A percentile compares a stretch with the other conserved stretches of the same genome.
Evolutionary conservation across 257 asterid species (phyloP).

Genomic region (Forsythia suspensa): DNA sequence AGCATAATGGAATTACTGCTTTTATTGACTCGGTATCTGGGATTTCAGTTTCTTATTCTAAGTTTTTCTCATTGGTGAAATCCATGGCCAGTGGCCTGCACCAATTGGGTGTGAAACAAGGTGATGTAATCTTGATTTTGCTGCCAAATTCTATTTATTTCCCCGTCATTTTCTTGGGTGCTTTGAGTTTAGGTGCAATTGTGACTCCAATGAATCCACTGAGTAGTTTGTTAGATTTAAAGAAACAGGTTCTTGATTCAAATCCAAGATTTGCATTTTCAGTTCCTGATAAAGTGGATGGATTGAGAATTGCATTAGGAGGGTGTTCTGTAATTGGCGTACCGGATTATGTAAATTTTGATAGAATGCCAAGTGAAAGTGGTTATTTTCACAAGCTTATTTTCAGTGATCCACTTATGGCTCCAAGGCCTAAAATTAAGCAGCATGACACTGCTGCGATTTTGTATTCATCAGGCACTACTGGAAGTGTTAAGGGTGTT

Average conservation of each 20-base stretch:
- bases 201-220: conserved; percentile 67
- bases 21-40: conserved; percentile 71
- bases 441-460: conserved; percentile 72
- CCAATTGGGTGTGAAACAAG: conserved; percentile 56
- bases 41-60: conserved; percentile 50
- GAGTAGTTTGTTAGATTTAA: conserved; percentile 59
- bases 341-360: conserved; percentile 39
- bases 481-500: conserved; percentile 67
- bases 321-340: conserved; percentile 54
- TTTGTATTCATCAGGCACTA: conserved; percentile 79
- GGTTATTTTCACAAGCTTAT: conserved; percentile 45
- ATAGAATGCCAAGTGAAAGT: conserved; percentile 13
- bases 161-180: conserved; percentile 62
- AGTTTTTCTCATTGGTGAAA: conserved; percentile 47
- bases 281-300: conserved; percentile 34
- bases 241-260: conserved; percentile 53
- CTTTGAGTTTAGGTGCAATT: conserved; percentile 66
- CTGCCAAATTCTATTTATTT: conserved; percentile 69
- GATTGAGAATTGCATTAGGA: conserved; percentile 33
- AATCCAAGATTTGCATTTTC: conserved; percentile 50
- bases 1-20: conserved; percentile 54
- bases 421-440: conserved; percentile 51
- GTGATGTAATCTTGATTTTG: conserved; percentile 63
- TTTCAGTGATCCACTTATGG: conserved; percentile 54
- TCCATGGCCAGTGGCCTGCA: conserved; percentile 75